Evolutionary conservation across 2,329 filamentous ascomycete species (phyloP).

Genomic region (Epichloe scottii): DNA sequence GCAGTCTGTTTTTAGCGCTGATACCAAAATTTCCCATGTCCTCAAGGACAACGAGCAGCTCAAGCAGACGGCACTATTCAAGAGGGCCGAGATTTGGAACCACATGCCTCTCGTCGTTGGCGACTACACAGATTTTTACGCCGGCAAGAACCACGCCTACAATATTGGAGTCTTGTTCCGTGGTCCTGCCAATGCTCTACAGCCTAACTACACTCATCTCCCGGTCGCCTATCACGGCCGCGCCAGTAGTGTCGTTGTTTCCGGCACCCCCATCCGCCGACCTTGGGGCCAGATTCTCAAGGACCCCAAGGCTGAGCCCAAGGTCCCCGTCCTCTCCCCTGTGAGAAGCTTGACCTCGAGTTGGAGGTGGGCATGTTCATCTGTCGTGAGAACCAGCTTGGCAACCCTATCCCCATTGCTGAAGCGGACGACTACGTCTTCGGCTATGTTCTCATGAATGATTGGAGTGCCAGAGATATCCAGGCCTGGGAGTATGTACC

Average conservation of each 20-base stretch:
- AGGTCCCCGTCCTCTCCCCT: conserved; percentile 47
- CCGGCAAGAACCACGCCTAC: conserved; percentile 66
- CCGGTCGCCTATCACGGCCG: conserved; percentile 75
- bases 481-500: conserved; percentile 50
- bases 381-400: conserved; percentile 51
- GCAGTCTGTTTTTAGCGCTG: conserved; percentile 42
- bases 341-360: conserved; percentile 58
- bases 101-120: conserved; percentile 67
- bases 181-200: conserved; percentile 58
- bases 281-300: conserved; percentile 61
- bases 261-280: conserved; percentile 58
- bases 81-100: conserved; percentile 38
- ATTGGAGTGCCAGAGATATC: conserved; percentile 52
- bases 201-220: conserved; percentile 70
- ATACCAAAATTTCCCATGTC: conserved; percentile 29
- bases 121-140: conserved; percentile 80
- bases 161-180: conserved; percentile 59
- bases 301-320: conserved; percentile 34
- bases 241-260: conserved; percentile 62
- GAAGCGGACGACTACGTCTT: conserved; percentile 62
- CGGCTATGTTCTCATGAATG: conserved; percentile 53
- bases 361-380: conserved; percentile 69
- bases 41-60: conserved; percentile 25
- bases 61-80: conserved; percentile 16
- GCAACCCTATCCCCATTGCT: conserved; percentile 50